phyloP scores from a whole-genome alignment of 208 protist species.

The Naegleria lovaniensis region DNA sequence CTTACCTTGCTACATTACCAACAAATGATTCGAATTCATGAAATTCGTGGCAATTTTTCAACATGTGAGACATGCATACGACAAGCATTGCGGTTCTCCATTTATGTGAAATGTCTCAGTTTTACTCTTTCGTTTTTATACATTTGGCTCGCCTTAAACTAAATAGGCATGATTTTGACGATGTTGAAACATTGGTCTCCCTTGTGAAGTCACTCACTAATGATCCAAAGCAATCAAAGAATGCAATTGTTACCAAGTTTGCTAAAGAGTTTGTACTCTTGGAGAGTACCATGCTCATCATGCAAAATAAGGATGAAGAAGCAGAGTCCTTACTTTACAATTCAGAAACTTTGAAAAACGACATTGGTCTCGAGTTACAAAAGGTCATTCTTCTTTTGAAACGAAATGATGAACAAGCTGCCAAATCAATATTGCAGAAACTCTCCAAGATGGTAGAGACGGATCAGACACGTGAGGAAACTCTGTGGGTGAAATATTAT shows the following conservation, averaged over 20 bases:
- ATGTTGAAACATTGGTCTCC: not conserved
- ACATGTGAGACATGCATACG: not conserved
- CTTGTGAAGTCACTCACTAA: not conserved
- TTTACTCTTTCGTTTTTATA: not conserved
- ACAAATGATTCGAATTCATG: constrained; percentile 1
- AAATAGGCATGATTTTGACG: not conserved
- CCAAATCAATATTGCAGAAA: not conserved
- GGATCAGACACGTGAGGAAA: not conserved
- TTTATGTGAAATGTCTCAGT: not conserved
- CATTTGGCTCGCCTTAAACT: not conserved
- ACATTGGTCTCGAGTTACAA: not conserved
- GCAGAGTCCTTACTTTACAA: not conserved
- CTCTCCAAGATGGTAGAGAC: not conserved
- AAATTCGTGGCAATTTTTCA: not conserved
- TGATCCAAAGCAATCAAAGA: not conserved
- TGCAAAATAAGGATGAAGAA: not conserved
- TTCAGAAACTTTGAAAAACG: not conserved
- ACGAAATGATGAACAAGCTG: not conserved
- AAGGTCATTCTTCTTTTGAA: not conserved
- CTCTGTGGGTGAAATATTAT: not conserved
- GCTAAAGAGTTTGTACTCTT: not conserved
- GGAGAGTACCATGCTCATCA: not conserved
- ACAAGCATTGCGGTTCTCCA: not conserved
- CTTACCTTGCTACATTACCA: not conserved
- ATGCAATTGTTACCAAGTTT: not conserved